phyloP scores from a whole-genome alignment of 2,329 filamentous ascomycete genomes.

The Diplodia mutila region DNA sequence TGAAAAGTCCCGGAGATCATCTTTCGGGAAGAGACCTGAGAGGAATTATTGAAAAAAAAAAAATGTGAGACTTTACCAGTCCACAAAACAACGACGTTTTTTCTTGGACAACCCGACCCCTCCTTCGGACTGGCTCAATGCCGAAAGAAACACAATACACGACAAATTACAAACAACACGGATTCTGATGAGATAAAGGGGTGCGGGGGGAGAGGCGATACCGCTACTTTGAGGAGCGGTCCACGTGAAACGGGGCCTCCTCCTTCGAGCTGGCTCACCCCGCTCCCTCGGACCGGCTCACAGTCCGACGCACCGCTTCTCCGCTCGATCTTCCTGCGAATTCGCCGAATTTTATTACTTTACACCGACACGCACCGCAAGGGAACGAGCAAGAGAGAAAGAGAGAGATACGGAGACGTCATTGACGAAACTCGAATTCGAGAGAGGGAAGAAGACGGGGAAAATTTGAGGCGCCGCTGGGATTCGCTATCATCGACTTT shows the following conservation, averaged over 20 bases:
- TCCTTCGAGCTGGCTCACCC: conserved; percentile 1
- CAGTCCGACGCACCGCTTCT: background rate
- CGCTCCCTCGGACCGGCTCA: background rate
- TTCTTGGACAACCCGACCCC: background rate
- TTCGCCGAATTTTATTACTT: background rate
- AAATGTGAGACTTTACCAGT: too few species aligned
- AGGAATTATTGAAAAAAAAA: too few species aligned
- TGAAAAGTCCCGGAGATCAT: background rate
- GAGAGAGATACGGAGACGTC: too few species aligned
- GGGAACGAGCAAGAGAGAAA: background rate
- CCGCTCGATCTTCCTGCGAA: background rate
- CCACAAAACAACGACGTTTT: too few species aligned
- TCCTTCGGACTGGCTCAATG: background rate
- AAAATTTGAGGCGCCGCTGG: too few species aligned
- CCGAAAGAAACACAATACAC: background rate
- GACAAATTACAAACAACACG: background rate
- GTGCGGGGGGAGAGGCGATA: background rate
- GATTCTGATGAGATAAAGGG: background rate
- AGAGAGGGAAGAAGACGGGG: too few species aligned
- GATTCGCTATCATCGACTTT: too few species aligned
- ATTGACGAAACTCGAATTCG: too few species aligned
- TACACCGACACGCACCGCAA: background rate
- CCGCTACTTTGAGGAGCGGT: background rate
- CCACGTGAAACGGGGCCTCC: background rate
- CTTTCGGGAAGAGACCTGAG: background rate